Evolutionary conservation across 192 early-diverging fungal species (phyloP), one percentile per base, ranked within the genome.

Genomic region (Coemansia sp.): DNA sequence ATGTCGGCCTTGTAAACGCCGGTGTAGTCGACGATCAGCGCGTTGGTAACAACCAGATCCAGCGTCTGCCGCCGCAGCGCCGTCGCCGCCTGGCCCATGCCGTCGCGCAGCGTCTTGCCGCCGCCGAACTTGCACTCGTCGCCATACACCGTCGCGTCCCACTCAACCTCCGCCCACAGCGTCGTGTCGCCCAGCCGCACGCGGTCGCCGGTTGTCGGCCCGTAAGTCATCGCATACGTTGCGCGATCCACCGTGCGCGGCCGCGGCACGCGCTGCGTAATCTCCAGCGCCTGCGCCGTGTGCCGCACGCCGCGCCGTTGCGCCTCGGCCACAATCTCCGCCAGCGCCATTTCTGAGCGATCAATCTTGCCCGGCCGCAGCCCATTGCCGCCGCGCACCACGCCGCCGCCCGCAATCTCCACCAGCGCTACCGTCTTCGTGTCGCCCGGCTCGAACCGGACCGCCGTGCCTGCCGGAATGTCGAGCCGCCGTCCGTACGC

Each of bases 1-100:
- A 99, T 97, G 70, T 98, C 97, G 7, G 97, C 95, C 89, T 98
- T 99, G 84, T 93, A 95, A 49, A 99, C 92, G 38, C 97, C 97
- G 20, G 91, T 92, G 61, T 91, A 93, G 77, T 99, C 97, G 43
- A 99, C 70, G 64, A 99, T 90, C 22, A 97, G 70, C 2, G 91
- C 92, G 69, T 99, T 99, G 38, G 95, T 97, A 45, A 99, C 94
- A 13, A 99, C 97, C 45, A 97, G 79, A 72, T 99, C 97, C 64
- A 99, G 76, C 11, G 93, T 90, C 45, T 92, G 90, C 0, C 40
- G 68, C 64, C 92, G 89, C 17, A 65, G 45, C n/a, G 89, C 69
- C 12, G 84, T 85, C 38, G 86, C 88, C 13, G 85, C 79, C 76
- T 95, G 93, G 19, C 97, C 97, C 97, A 99, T 99, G 48, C 97